Base-by-base conservation (phyloP, 176 grass and related monocot genomes). In the Pontederia paniculata region DNA sequence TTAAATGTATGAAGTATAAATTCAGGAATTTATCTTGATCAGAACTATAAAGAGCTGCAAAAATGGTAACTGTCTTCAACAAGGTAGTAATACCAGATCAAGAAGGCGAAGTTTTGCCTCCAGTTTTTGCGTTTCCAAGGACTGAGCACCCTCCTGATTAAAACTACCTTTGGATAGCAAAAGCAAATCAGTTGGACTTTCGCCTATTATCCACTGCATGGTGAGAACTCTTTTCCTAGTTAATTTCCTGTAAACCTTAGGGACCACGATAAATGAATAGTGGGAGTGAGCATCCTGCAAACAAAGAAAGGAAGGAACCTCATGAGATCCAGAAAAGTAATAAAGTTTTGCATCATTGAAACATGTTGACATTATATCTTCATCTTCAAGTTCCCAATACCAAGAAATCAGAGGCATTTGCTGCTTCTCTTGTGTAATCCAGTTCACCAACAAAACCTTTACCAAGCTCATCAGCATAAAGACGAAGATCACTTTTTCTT, bases 401-500 rank as follows among this genome's bases (percentile, higher is more conserved):
- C 86, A 81, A 61, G 67, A 96, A 96, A 65, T 78, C 82, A 45
- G 82, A 74, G 51, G 85, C 85, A 66, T 96, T 96, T 62, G 79
- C 77, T 52, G 85, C 91, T 87, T 96, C 91, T 78, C 77, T 79
- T 55, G 81, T 96, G 68, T 96, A 96, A 68, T 89, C 82, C 60
- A 96, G 60, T 54, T 96, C 91, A 17, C 77, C 85, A 57, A 89
- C 76, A 56, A 96, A 83, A 70, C 85, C 91, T 81, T 65, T 89
- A 76, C 91, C 86, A 62, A 96, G 52, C 44, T 96, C 91, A 74
- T 96, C 91, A 79, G 85, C 91, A 69, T 96, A 96, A 41, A 96
- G 82, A 17, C 76, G 20, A 65, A 87, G 81, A 72, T 96, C 76
- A 73, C 77, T 96, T 69, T 71, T 86, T 59, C 91, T 78, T 62